A percentile compares a stretch with the other conserved stretches of the same genome.
These are phyloP conservation scores for Cordyceps javanica DNA, from an alignment of 2,329 filamentous ascomycete species.

Conservation along the genomic window DNA sequence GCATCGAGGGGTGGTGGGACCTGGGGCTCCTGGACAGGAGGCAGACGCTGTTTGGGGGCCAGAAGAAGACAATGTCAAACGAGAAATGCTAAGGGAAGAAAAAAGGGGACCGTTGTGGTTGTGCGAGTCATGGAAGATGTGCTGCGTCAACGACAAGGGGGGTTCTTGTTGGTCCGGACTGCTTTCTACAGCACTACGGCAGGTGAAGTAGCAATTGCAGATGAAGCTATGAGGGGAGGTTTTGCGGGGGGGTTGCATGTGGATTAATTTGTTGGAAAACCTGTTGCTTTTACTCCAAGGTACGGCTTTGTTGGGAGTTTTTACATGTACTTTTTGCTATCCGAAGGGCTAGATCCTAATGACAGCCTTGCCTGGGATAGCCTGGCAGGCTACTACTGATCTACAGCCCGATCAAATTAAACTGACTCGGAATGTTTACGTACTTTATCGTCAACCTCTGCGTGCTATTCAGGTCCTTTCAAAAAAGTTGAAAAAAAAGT, in stretches of 20 bases:
- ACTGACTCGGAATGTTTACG: background rate
- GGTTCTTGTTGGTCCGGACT: too few species aligned
- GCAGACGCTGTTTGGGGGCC: constrained; percentile 27
- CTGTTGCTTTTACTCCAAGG: too few species aligned
- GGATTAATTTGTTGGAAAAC: background rate
- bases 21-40: constrained; percentile 42
- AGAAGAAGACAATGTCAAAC: constrained; percentile 13
- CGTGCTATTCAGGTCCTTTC: too few species aligned
- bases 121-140: background rate
- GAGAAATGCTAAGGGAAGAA: constrained; percentile 4
- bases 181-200: too few species aligned
- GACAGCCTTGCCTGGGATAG: background rate
- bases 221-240: background rate
- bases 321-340: background rate
- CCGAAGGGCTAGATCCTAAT: background rate
- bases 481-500: too few species aligned
- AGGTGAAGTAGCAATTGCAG: background rate
- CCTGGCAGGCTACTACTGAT: background rate
- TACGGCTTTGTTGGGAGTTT: too few species aligned
- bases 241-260: background rate
- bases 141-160: background rate
- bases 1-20: constrained; percentile 51
- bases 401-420: background rate
- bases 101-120: background rate
- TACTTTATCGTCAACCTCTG: background rate